Conservation (phyloP, 106 monocot species). For the Dioscorea zingiberensis region DNA sequence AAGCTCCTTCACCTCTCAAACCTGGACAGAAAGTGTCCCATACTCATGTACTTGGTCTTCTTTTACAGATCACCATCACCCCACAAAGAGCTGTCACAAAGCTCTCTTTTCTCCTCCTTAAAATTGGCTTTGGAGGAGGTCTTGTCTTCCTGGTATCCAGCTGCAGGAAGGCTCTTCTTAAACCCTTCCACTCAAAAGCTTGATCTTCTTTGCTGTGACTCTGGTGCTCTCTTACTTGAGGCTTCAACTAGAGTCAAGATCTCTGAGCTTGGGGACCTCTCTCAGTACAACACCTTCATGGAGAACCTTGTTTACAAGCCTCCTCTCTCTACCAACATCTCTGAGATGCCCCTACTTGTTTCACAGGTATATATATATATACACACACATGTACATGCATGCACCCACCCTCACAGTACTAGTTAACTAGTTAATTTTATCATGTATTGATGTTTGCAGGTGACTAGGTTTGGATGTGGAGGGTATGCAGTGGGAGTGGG, state of each 20-base stretch:
- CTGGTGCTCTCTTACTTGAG: constrained; percentile 36
- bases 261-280: constrained; percentile 42
- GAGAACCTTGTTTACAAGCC: constrained; percentile 23
- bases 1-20: constrained; percentile 34
- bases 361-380: constrained; percentile 23
- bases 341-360: constrained; percentile 43
- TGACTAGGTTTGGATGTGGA: constrained; percentile 45
- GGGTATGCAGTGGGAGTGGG: constrained; percentile 46
- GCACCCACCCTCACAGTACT: too few species aligned
- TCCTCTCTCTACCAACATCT: constrained; percentile 6
- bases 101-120: constrained; percentile 15
- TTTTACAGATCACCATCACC: constrained; percentile 30
- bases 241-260: constrained; percentile 18
- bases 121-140: constrained; percentile 35
- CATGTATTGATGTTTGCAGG: too few species aligned
- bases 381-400: too few species aligned
- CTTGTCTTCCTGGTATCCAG: constrained; percentile 42
- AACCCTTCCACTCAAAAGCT: constrained; percentile 20
- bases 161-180: constrained; percentile 36
- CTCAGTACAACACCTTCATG: constrained; percentile 22
- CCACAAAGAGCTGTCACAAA: constrained; percentile 3
- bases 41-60: constrained; percentile 48
- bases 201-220: constrained; percentile 21
- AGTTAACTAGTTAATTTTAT: too few species aligned
- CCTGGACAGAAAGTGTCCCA: constrained; percentile 48